Base-by-base conservation (phyloP, 768 basidiomycete genomes). In the Leccinum pellstonianum region DNA sequence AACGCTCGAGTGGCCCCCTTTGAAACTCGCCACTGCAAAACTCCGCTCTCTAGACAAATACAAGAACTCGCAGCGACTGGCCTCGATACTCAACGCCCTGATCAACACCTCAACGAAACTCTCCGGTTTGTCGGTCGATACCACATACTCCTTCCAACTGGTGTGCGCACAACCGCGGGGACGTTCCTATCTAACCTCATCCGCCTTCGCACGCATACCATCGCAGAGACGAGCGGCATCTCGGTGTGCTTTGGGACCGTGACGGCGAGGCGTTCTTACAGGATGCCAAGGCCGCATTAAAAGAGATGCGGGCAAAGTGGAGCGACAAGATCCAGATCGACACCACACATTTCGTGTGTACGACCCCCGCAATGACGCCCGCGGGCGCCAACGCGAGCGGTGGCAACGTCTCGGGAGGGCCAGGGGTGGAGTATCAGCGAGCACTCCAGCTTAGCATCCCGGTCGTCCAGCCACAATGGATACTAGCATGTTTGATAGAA, bases 161-260 rank as follows among this genome's bases (percentile, higher is more conserved):
- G 82, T 98, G 54, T 98, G 54, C 91, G 88, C 56, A 98, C 97
- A 0, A 90, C 93, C 0, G 94, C 95, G 3, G 97, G 97, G 2
- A 92, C 90, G 0, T 95, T 81, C 77, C 87, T 89, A 0, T 95
- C 93, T 1, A 95, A 95, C 63, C 60, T 93, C 12, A 80, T 97
- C 56, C 83, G 86, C 54, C 85, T 94, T 9, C 84, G 85, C 35
- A 98, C 97, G 4, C 97, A 98, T 74, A 93, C 93, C 15, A 98
- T 98, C 80, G 84, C 86, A 38, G 93, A 98, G 71, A 98, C 95
- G 2, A 94, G 91, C 29, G 97, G 97, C 23, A 91, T 99, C 52
- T 88, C 85, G 10, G 94, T 98, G 35, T 95, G 95, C 77, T 98
- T 98, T 66, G 97, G 95, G 2, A 94, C 88, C 50, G 85, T 97